Evolutionary conservation across 2,329 filamentous ascomycete species (phyloP).

Genomic region (Penicillium sp.): DNA sequence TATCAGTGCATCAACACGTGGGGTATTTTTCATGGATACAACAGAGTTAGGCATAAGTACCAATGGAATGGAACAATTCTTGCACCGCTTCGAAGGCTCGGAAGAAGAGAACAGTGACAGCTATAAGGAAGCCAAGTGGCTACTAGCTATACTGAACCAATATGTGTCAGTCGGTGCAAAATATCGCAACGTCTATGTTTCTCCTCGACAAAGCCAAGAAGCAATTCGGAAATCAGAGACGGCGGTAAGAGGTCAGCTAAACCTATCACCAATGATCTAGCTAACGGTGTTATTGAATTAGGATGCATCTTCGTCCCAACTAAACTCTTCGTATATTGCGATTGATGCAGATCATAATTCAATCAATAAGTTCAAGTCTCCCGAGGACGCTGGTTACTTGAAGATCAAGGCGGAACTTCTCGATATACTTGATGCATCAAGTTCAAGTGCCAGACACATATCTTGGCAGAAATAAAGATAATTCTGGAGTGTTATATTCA

Average conservation of each 20-base stretch:
- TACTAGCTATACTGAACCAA: slow-evolving; percentile 5
- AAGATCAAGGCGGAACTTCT: slow-evolving; percentile 7
- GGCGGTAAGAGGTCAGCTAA: neutral
- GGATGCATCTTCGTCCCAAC: neutral
- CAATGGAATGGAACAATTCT: slow-evolving; percentile 30
- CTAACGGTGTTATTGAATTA: neutral
- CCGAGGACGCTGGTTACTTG: slow-evolving; percentile 5
- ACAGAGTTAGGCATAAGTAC: slow-evolving; percentile 35
- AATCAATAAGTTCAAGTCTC: slow-evolving; percentile 27
- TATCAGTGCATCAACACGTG: slow-evolving; percentile 23
- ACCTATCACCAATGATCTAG: neutral
- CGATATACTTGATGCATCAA: neutral
- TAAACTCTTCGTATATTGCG: slow-evolving; percentile 18
- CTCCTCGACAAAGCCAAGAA: neutral
- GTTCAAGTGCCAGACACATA: neutral
- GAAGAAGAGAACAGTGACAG: slow-evolving; percentile 10
- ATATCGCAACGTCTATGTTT: slow-evolving; percentile 7
- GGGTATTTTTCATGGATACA: slow-evolving; percentile 40
- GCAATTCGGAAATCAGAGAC: neutral
- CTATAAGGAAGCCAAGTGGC: slow-evolving; percentile 16
- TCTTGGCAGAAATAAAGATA: neutral
- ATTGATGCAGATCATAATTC: slow-evolving; percentile 26
- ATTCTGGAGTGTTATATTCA: too few relatives aligned
- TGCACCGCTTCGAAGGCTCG: slow-evolving; percentile 32
- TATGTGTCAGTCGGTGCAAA: slow-evolving; percentile 3